Percentiles rank a stretch among this genome's conserved stretches.
phyloP scores from a whole-genome alignment of 352 stramenopile genomes.

The Phytophthora foliorum region DNA sequence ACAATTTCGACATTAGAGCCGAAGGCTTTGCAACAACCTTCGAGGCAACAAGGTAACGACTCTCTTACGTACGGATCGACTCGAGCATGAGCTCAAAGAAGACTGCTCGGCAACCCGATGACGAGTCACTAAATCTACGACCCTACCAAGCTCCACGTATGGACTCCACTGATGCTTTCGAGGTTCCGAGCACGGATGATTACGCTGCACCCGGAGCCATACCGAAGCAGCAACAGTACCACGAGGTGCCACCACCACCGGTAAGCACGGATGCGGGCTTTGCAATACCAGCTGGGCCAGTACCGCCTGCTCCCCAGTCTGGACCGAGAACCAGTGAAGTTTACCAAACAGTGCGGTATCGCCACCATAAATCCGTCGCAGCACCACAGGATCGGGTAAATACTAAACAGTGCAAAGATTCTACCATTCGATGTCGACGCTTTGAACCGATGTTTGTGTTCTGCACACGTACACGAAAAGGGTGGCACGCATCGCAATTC shows the following conservation, averaged over 20 bases:
- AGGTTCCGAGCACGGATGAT: background rate
- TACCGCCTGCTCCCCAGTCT: no score
- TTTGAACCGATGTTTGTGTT: background rate
- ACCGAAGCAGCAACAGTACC: background rate
- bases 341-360: no score
- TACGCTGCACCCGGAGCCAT: background rate
- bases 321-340: no score
- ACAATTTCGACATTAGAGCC: conserved; percentile 19
- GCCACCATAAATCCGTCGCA: no score
- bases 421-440: background rate
- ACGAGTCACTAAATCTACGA: conserved; percentile 12
- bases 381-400: no score
- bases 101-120: conserved; percentile 1
- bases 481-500: background rate
- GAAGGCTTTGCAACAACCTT: no score
- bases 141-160: conserved; percentile 10
- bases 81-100: conserved; percentile 10
- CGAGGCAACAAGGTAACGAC: conserved; percentile 4
- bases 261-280: background rate
- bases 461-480: background rate
- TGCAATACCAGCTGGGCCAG: background rate
- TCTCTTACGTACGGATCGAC: conserved; percentile 4
- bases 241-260: background rate
- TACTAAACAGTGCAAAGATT: background rate
- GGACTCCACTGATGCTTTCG: background rate